A percentile compares a stretch with the other conserved stretches of the same genome.
Conservation (phyloP, 805 yeast species). For the Myxozyma melibiosi region DNA sequence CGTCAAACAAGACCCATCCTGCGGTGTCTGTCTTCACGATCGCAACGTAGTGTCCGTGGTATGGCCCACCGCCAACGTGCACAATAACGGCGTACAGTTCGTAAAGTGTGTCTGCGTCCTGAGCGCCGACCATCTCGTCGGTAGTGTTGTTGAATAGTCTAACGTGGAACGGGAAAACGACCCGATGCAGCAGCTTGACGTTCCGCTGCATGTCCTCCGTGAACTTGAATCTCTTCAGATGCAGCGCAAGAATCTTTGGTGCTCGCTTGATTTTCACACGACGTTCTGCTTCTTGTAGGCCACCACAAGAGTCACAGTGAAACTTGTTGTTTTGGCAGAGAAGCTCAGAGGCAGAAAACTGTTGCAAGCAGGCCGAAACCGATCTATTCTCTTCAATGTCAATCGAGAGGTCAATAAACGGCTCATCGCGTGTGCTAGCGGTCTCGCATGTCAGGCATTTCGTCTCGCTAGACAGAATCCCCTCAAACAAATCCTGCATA, state of each 20-base stretch:
- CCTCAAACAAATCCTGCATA: slow-evolving; percentile 78
- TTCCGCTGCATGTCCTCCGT: slow-evolving; percentile 78
- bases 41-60: slow-evolving; percentile 94
- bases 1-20: slow-evolving; percentile 94
- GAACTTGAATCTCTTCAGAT: slow-evolving; percentile 89
- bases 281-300: slow-evolving; percentile 91
- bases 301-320: slow-evolving; percentile 86
- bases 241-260: slow-evolving; percentile 79
- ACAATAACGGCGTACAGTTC: slow-evolving; percentile 86
- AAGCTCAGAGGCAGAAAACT: slow-evolving; percentile 84
- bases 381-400: slow-evolving; percentile 78
- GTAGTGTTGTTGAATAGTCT: slow-evolving; percentile 67
- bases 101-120: slow-evolving; percentile 60
- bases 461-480: slow-evolving; percentile 80
- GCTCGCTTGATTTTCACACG: slow-evolving; percentile 75
- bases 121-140: slow-evolving; percentile 45
- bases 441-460: slow-evolving; percentile 89
- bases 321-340: slow-evolving; percentile 86
- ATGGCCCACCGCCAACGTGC: slow-evolving; percentile 97
- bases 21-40: slow-evolving; percentile 73
- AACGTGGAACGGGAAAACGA: slow-evolving; percentile 74
- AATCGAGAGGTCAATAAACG: slow-evolving; percentile 80
- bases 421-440: slow-evolving; percentile 77
- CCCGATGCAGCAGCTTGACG: slow-evolving; percentile 83
- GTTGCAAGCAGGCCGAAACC: slow-evolving; percentile 73